These are phyloP conservation scores for Tuctoria greenei DNA, from an alignment of 176 grass and related monocot species.

Conservation along the genomic window DNA sequence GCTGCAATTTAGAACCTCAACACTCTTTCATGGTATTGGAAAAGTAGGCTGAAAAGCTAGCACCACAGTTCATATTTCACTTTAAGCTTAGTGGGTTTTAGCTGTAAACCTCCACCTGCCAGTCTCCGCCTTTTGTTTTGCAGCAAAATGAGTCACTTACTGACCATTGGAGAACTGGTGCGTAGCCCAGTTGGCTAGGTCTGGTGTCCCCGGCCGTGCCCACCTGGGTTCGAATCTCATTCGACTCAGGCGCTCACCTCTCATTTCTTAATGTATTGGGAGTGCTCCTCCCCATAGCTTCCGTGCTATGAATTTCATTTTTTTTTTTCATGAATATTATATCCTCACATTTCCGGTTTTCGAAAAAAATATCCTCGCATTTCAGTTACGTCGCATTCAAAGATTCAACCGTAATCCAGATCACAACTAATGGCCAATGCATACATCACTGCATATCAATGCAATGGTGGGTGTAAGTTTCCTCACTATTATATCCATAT, in stretches of 20 bases:
- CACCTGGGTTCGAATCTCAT: no score
- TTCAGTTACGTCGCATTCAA: constrained; percentile 9
- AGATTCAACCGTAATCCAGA: constrained; percentile 25
- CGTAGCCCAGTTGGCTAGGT: no score
- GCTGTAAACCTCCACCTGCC: not conserved
- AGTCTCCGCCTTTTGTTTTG: constrained; percentile 11
- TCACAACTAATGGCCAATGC: not conserved
- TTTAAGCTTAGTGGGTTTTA: constrained; percentile 13
- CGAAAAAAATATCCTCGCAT: not conserved
- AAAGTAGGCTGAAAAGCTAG: not conserved
- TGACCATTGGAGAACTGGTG: constrained; percentile 1
- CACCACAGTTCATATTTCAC: not conserved
- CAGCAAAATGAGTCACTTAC: not conserved
- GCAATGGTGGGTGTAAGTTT: not conserved
- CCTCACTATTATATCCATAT: not conserved
- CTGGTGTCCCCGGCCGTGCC: no score
- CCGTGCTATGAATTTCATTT: no score
- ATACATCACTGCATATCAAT: not conserved
- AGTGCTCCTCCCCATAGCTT: no score
- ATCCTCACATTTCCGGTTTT: not conserved
- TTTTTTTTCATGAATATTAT: constrained; percentile 17
- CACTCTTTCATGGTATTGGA: not conserved
- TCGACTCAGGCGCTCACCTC: no score
- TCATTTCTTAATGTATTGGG: no score
- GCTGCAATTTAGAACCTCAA: not conserved